These are phyloP conservation scores for Schoenoplectus triqueter DNA, from an alignment of 202 grass and related monocot genomes.

Conservation along the genomic window DNA sequence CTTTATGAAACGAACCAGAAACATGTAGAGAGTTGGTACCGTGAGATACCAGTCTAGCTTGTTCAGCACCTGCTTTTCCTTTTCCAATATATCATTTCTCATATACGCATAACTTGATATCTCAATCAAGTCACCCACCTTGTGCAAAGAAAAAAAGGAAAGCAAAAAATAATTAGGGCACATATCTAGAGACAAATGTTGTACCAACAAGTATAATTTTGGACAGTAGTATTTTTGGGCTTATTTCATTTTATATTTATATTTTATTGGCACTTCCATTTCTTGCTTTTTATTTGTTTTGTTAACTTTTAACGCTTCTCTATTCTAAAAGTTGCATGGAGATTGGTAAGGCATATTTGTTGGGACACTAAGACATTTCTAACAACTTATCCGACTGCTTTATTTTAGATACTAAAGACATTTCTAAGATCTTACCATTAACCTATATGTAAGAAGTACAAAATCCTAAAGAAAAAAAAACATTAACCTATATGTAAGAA, in stretches of 20 bases:
- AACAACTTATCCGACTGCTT: background rate
- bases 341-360: too few species aligned
- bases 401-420: background rate
- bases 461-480: background rate
- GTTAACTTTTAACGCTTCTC: background rate
- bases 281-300: background rate
- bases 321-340: background rate
- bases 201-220: background rate
- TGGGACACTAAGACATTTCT: too few species aligned
- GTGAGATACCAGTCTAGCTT: constrained; percentile 75
- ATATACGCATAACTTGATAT: constrained; percentile 46
- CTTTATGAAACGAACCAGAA: constrained; percentile 74
- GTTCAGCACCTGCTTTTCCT: constrained; percentile 76
- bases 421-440: background rate
- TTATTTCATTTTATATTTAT: background rate
- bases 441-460: background rate
- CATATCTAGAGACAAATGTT: background rate
- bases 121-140: constrained; percentile 61
- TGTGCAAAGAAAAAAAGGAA: constrained; percentile 23
- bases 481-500: background rate
- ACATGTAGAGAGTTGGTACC: constrained; percentile 69
- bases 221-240: background rate
- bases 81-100: constrained; percentile 44
- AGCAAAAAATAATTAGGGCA: background rate
- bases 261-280: background rate